These are phyloP conservation scores for Annulohypoxylon bovei DNA, from an alignment of 495 filamentous ascomycete species.

Conservation along the genomic window DNA sequence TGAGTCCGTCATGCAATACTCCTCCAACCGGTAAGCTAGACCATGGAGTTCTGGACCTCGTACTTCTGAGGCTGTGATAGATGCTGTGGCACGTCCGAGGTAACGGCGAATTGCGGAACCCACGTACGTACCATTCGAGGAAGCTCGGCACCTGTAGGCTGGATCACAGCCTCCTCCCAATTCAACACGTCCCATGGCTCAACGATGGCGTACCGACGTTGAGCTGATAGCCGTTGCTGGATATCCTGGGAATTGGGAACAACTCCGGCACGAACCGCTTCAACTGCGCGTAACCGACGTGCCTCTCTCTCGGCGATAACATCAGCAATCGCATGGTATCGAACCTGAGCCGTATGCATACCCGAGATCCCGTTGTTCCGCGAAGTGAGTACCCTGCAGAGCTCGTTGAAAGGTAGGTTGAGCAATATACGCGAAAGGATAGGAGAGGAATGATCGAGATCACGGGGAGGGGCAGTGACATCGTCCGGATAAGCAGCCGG, in stretches of 20 bases:
- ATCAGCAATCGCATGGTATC: conserved; percentile 57
- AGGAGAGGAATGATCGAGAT: conserved; percentile 42
- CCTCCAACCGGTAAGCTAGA: conserved; percentile 35
- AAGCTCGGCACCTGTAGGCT: conserved; percentile 38
- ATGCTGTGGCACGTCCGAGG: conserved; percentile 26
- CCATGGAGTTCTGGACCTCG: conserved; percentile 42
- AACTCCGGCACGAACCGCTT: conserved; percentile 44
- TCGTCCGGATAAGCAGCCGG: conserved; percentile 55
- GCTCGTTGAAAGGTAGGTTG: conserved; percentile 68
- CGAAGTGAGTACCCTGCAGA: conserved; percentile 67
- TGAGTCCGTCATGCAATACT: conserved; percentile 23
- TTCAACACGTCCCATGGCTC: conserved; percentile 52
- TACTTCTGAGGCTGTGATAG: conserved; percentile 27
- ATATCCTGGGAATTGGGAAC: conserved; percentile 42
- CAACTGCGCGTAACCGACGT: conserved; percentile 51
- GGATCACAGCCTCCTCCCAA: conserved; percentile 55
- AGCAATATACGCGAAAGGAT: conserved; percentile 69
- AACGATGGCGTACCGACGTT: conserved; percentile 39
- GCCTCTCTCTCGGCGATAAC: conserved; percentile 70
- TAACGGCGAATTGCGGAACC: conserved; percentile 44
- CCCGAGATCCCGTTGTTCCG: conserved; percentile 55
- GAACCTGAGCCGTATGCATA: conserved; percentile 53
- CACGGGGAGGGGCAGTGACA: conserved; percentile 43
- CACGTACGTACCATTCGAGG: conserved; percentile 47
- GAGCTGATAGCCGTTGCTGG: conserved; percentile 41